Evolutionary conservation across 139 green algal genomes (phyloP), one percentile per base, ranked within the genome.

Genomic region (Chlamydomonas schloesseri): DNA sequence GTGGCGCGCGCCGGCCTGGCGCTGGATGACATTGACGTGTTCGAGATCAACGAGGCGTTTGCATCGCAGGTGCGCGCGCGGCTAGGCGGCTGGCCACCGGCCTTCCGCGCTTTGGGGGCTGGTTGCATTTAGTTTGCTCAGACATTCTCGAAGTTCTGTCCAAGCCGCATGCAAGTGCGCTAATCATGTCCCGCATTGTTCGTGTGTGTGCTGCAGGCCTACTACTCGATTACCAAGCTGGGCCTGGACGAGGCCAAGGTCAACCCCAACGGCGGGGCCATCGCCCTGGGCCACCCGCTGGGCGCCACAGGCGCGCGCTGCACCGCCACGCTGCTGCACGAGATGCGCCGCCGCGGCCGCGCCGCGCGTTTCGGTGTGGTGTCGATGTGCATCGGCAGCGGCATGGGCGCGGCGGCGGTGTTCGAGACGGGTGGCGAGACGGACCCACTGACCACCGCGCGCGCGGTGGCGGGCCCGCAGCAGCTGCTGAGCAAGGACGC

Each of bases 1-100:
- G 89, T 99, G 64, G 72, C 62, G 31, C 72, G 90, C 88, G 95
- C 96, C n/a, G 95, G 95, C 36, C 86, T 98, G 26, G 82, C 64
- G 28, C 42, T 99, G 55, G 93, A 98, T 60, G 98, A 99, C 90
- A 97, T 99, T 67, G 97, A 99, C 86, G 91, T 99, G 47, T 99
- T 94, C 87, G 98, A 99, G 90, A 95, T 99, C 89, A 99, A 99
- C 88, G 98, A 99, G 92, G 98, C 98, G 5, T 98, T 98, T 84
- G 96, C 97, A 0, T 96, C 91, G 23, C 94, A 97, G 93, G 94
- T 95, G 60, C 46, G 80, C 11, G 69, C 20, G 36, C 14, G 34
- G 34, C 55, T 29, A 46, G n/a, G 62, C 62, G 62, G 23, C n/a
- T n/a, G n/a, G n/a, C n/a, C n/a, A n/a, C n/a, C n/a, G n/a, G n/a